Percentiles rank a stretch among this genome's conserved stretches.
Conservation (phyloP, 2,329 filamentous ascomycete species). For the Penicillium sclerotiorum region DNA sequence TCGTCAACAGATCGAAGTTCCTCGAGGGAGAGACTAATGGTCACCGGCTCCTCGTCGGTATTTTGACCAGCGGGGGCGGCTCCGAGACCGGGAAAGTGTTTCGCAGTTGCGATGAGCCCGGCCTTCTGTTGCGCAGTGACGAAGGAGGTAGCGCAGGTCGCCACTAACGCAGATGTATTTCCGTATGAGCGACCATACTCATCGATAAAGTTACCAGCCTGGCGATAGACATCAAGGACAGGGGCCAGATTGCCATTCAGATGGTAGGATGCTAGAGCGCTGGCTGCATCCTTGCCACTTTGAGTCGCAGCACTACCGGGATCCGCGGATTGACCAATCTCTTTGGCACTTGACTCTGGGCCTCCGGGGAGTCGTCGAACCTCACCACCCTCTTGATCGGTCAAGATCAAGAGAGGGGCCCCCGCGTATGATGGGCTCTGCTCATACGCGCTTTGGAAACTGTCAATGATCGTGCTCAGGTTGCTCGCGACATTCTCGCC, state of each 20-base stretch:
- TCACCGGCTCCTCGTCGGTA: constrained; percentile 32
- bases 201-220: constrained; percentile 30
- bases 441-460: constrained; percentile 28
- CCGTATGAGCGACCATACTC: constrained; percentile 29
- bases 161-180: constrained; percentile 26
- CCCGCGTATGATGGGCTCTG: constrained; percentile 23
- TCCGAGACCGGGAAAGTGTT: constrained; percentile 37
- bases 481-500: constrained; percentile 32
- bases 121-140: constrained; percentile 25
- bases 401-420: constrained; percentile 33
- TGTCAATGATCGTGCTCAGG: constrained; percentile 21
- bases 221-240: constrained; percentile 33
- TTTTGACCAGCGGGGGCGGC: constrained; percentile 25
- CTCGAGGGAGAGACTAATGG: constrained; percentile 23
- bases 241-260: constrained; percentile 33
- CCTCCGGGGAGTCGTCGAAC: constrained; percentile 31
- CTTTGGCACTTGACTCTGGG: constrained; percentile 27
- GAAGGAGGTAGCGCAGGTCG: constrained; percentile 23
- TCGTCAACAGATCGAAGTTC: constrained; percentile 30
- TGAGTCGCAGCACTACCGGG: constrained; percentile 20
- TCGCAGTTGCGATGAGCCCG: constrained; percentile 28
- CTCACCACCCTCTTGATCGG: constrained; percentile 37
- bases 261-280: constrained; percentile 17
- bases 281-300: constrained; percentile 26
- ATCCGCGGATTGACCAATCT: constrained; percentile 25